phyloP scores from a whole-genome alignment of 1,139 yeast species.

The Geotrichum klebahnii region DNA sequence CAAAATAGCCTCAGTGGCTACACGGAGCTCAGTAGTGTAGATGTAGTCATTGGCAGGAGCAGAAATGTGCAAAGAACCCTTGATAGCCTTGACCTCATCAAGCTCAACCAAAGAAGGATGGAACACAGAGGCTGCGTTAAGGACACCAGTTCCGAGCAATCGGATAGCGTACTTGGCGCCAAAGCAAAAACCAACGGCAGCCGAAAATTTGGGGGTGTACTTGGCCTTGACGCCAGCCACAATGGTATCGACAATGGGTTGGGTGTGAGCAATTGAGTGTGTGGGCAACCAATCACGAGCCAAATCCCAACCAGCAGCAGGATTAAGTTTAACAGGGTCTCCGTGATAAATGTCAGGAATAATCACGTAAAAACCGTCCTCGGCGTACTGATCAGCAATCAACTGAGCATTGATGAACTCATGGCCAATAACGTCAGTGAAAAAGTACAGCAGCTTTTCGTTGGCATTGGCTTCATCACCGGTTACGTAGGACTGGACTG shows the following conservation, averaged over 20 bases:
- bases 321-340: conserved; percentile 44
- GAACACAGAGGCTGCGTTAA: conserved; percentile 64
- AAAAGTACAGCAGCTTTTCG: conserved; percentile 51
- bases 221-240: conserved; percentile 43
- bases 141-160: conserved; percentile 48
- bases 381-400: conserved; percentile 68
- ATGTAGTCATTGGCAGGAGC: conserved; percentile 67
- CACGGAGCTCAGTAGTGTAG: conserved; percentile 62
- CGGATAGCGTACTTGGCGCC: conserved; percentile 71
- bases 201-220: conserved; percentile 50
- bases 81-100: conserved; percentile 59
- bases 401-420: conserved; percentile 52
- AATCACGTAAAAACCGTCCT: conserved; percentile 59
- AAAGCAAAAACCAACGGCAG: conserved; percentile 73
- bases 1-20: conserved; percentile 55
- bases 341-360: conserved; percentile 68
- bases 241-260: conserved; percentile 45
- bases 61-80: conserved; percentile 60
- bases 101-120: conserved; percentile 72
- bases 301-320: conserved; percentile 37
- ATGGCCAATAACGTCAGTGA: conserved; percentile 68
- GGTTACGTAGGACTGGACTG: conserved; percentile 24
- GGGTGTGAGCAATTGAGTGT: conserved; percentile 51
- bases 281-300: conserved; percentile 48
- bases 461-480: conserved; percentile 32